Evolutionary conservation across 148 eudicot genomes (phyloP), one percentile per base, ranked within the genome.

Genomic region (Persicaria maculosa): DNA sequence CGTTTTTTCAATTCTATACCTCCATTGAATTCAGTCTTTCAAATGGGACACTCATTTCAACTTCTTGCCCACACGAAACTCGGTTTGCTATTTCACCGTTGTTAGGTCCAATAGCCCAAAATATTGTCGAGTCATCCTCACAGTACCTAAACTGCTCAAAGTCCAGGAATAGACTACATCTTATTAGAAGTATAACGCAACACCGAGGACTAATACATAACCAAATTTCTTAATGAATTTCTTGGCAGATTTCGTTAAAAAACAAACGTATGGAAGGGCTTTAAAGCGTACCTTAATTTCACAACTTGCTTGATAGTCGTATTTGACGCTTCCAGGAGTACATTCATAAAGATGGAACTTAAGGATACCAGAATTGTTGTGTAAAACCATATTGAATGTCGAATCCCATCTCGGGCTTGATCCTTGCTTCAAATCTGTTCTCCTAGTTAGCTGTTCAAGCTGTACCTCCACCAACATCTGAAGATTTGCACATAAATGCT

Each of bases 401-500:
- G 96, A 86, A 83, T 89, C 83, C 98, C 98, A 95, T 71, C 46
- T 83, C 53, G 98, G 98, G 84, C 62, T 76, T 17, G 92, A 69
- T 55, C 98, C 97, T 40, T 83, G 64, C 80, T 75, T 82, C 25
- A 84, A 85, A 72, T 77, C 82, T 47, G 98, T 95, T 77, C 82
- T 92, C 86, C 98, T 85, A 25, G 96, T 92, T 61, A 95, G 80
- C 25, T 90, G 96, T 80, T 84, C 98, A 65, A 92, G 82, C 83
- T 95, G 96, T 68, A 95, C 93, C 87, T 95, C 98, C 19, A 95
- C 90, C 84, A 95, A 90, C 73, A 93, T 95, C 77, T 75, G 85
- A 72, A 92, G 69, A 79, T 89, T 88, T 76, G 84, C 82, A 46
- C 74, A 79, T 71, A 45, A 74, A 45, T 61, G 19, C 70, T 85